A percentile compares a stretch with the other conserved stretches of the same genome.
phyloP scores from a whole-genome alignment of 495 filamentous ascomycete species.

The Trichoderma virens region DNA sequence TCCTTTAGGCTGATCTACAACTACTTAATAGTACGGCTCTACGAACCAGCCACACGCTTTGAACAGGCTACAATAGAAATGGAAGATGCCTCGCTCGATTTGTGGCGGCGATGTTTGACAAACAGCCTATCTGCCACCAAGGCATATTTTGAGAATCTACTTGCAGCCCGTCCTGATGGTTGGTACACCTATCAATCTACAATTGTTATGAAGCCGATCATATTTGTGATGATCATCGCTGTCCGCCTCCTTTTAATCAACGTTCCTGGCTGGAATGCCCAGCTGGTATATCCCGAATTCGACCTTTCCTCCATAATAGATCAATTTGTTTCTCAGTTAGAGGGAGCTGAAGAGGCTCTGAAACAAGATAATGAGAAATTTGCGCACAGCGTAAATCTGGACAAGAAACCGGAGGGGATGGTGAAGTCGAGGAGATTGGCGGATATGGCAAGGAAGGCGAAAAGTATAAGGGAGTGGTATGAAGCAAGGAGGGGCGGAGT shows the following conservation, averaged over 20 bases:
- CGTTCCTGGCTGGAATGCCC: slow-evolving; percentile 22
- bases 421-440: neutral
- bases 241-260: slow-evolving; percentile 22
- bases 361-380: neutral
- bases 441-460: neutral
- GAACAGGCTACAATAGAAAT: slow-evolving; percentile 10
- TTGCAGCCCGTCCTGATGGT: slow-evolving; percentile 16
- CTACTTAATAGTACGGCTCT: slow-evolving; percentile 23
- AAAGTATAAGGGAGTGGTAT: neutral
- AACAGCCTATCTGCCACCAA: slow-evolving; percentile 21
- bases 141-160: slow-evolving; percentile 16
- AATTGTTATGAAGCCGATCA: slow-evolving; percentile 16
- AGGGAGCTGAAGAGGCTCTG: neutral
- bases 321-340: slow-evolving; percentile 11
- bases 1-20: slow-evolving; percentile 21
- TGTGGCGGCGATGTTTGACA: slow-evolving; percentile 21
- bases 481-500: neutral
- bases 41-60: slow-evolving; percentile 23
- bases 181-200: slow-evolving; percentile 19
- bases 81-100: slow-evolving; percentile 9
- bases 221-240: slow-evolving; percentile 20
- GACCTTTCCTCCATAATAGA: slow-evolving; percentile 18
- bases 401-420: neutral
- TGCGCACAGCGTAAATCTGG: neutral
- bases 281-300: slow-evolving; percentile 17